Evolutionary conservation across 768 basidiomycete species (phyloP), one percentile per base, ranked within the genome.

Genomic region (Tulasnella sp.): DNA sequence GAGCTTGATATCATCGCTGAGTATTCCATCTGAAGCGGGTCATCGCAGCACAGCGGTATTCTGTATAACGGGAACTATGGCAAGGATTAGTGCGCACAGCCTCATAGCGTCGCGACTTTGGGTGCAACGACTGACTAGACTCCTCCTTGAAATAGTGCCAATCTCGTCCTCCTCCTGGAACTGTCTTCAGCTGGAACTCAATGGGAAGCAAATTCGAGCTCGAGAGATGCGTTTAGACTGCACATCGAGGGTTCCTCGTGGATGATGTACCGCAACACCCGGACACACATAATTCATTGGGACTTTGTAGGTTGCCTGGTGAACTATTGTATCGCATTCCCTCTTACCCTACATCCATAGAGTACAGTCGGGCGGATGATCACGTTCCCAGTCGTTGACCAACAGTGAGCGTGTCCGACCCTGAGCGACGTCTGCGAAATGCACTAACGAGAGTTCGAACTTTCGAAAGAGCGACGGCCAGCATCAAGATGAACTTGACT

Each of bases 31-130:
- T 64, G 58, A 64, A 25, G 58, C 58, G 31, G 25, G 29, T 42
- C 42, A 12, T 49, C 22, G 19, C 31, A 91, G 81, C 91, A 92
- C 81, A 82, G 79, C 25, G 91, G 91, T 25, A 84, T 91, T n/a
- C 81, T 90, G 5, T 91, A 91, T 80, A 90, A 89, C 71, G 91
- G 82, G 52, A 91, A 91, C 80, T 92, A 92, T 78, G 91, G 87
- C 22, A 86, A 86, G 76, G 86, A 85, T 77, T 86, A 82, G 85
- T 86, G 69, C 75, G 85, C 82, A 7, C 29, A 12, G 17, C 11
- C 38, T 49, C 7, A 12, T 0, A 15, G 5, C 11, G 19, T 25
- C 17, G 5, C 6, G 15, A 6, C 29, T 22, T 17, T 22, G 31
- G 3, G 40, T 19, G 31, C 40, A 3, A 42, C 31, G 2, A 19